phyloP scores from a whole-genome alignment of 768 basidiomycete genomes.

The Hypholoma sublateritium region DNA sequence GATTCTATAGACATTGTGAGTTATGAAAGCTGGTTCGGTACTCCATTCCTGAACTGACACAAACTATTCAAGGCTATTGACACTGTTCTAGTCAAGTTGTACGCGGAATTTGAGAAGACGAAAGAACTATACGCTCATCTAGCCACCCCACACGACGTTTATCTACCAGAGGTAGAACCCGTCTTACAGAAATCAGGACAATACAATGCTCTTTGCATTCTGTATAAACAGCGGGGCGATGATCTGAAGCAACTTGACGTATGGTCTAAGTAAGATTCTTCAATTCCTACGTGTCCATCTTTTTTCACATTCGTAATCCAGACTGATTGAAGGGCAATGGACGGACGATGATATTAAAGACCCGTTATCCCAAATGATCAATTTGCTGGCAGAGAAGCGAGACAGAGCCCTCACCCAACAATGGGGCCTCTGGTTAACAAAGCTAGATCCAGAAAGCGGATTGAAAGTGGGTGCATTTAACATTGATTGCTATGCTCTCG shows the following conservation, averaged over 20 bases:
- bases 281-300: not conserved
- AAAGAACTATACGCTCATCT: slow-evolving; percentile 62
- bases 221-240: slow-evolving; percentile 58
- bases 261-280: slow-evolving; percentile 62
- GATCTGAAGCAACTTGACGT: slow-evolving; percentile 63
- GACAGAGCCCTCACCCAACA: slow-evolving; percentile 63
- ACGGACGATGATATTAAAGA: slow-evolving; percentile 62
- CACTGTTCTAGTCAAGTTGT: slow-evolving; percentile 76
- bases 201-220: slow-evolving; percentile 58
- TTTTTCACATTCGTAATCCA: slow-evolving; percentile 21
- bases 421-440: slow-evolving; percentile 83
- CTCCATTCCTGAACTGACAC: not conserved
- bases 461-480: slow-evolving; percentile 50
- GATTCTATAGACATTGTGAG: slow-evolving; percentile 24
- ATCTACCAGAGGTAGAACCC: slow-evolving; percentile 63
- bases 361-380: slow-evolving; percentile 60
- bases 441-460: slow-evolving; percentile 65
- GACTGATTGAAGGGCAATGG: slow-evolving; percentile 67
- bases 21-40: not conserved
- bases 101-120: slow-evolving; percentile 59
- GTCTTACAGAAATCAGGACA: slow-evolving; percentile 49
- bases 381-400: slow-evolving; percentile 53
- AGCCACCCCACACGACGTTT: slow-evolving; percentile 50
- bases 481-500: not conserved
- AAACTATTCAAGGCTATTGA: slow-evolving; percentile 61